phyloP scores from a whole-genome alignment of 2,329 filamentous ascomycete genomes.

The Claviceps purpurea region DNA sequence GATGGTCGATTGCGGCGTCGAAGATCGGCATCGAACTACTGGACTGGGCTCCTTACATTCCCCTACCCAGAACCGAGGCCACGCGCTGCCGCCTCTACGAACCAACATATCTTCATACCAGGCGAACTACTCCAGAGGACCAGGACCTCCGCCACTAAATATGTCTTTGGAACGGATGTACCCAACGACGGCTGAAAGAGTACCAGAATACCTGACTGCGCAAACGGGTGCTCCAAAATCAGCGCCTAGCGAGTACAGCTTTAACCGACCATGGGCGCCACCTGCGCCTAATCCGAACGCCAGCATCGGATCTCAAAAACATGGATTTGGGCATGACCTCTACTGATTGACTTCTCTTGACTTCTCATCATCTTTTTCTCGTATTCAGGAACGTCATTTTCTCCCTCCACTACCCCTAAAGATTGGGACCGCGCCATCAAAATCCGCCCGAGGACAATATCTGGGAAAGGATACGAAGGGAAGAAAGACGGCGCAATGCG shows the following conservation, averaged over 20 bases:
- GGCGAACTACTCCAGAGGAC: conserved; percentile 39
- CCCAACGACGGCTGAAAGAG: conserved; percentile 18
- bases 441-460: neutral
- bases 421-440: too few species aligned
- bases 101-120: neutral
- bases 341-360: neutral
- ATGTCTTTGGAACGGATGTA: conserved; percentile 22
- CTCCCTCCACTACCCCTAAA: too few species aligned
- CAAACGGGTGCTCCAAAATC: conserved; percentile 43
- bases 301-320: neutral
- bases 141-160: conserved; percentile 39
- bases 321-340: conserved; percentile 2
- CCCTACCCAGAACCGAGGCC: conserved; percentile 28
- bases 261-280: conserved; percentile 29
- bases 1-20: conserved; percentile 26
- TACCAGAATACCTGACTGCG: conserved; percentile 35
- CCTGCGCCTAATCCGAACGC: neutral
- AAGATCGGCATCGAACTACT: conserved; percentile 22
- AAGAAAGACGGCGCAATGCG: neutral
- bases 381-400: too few species aligned
- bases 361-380: neutral
- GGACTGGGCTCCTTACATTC: conserved; percentile 15
- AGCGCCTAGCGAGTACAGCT: conserved; percentile 40
- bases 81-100: conserved; percentile 25
- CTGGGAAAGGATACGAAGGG: neutral